phyloP scores from a whole-genome alignment of 176 grass and related monocot genomes.

The Tillandsia leiboldiana region DNA sequence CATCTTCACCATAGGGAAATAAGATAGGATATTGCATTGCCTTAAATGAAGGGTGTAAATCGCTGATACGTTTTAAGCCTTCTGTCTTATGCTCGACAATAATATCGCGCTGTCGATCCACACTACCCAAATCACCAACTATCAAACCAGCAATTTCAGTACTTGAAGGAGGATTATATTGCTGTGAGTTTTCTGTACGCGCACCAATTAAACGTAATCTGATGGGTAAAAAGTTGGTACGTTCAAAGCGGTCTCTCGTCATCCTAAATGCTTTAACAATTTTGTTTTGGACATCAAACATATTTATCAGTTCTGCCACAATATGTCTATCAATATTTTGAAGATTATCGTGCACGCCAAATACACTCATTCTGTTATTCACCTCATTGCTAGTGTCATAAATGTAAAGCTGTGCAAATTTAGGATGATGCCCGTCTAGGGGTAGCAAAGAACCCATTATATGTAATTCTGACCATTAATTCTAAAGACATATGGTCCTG shows the following conservation, averaged over 20 bases:
- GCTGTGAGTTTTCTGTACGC: neutral
- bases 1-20: too few species aligned
- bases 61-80: neutral
- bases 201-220: neutral
- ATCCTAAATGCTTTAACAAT: neutral
- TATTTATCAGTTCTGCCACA: neutral
- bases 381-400: neutral
- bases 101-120: neutral
- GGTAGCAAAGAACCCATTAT: neutral
- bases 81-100: neutral
- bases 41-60: too few species aligned
- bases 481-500: neutral
- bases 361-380: neutral
- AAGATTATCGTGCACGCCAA: neutral
- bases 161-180: neutral
- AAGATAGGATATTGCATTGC: too few species aligned
- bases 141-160: neutral
- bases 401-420: neutral
- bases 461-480: neutral
- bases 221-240: neutral
- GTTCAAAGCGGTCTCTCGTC: neutral
- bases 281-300: neutral
- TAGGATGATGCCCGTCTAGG: neutral
- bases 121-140: neutral
- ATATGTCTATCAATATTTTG: neutral